Conservation (phyloP, 805 yeast genomes). For the Candida cerambycidarum region DNA sequence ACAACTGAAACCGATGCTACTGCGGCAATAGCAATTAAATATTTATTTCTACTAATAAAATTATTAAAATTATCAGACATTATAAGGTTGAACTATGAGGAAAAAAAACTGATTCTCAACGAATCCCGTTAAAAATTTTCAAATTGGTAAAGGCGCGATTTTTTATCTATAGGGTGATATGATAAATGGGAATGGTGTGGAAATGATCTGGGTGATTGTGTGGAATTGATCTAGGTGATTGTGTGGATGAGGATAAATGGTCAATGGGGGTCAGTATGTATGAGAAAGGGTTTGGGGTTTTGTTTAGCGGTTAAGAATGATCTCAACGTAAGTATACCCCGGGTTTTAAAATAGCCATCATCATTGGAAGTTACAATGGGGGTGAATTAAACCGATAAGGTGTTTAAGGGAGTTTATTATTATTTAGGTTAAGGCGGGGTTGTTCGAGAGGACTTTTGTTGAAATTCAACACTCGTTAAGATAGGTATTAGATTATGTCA, state of each 20-base stretch:
- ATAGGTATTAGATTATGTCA: too few species aligned
- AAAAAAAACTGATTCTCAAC: conserved; percentile 3
- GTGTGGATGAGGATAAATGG: too few species aligned
- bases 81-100: background rate
- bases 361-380: too few species aligned
- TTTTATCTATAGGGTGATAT: too few species aligned
- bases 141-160: conserved; percentile 4
- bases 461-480: too few species aligned
- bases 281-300: background rate
- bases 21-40: conserved; percentile 59
- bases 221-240: background rate
- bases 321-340: background rate
- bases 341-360: background rate
- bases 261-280: too few species aligned
- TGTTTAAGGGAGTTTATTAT: too few species aligned
- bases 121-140: conserved; percentile 10
- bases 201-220: background rate
- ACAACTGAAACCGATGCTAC: conserved; percentile 65
- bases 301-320: too few species aligned
- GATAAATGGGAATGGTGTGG: background rate
- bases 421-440: too few species aligned
- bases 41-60: conserved; percentile 54
- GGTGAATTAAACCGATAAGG: too few species aligned
- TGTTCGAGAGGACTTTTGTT: too few species aligned
- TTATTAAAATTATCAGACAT: conserved; percentile 12